Evolutionary conservation across 1,284 basidiomycete species (phyloP), one percentile per base, ranked within the genome.

Genomic region (Cryptococcus sp.): DNA sequence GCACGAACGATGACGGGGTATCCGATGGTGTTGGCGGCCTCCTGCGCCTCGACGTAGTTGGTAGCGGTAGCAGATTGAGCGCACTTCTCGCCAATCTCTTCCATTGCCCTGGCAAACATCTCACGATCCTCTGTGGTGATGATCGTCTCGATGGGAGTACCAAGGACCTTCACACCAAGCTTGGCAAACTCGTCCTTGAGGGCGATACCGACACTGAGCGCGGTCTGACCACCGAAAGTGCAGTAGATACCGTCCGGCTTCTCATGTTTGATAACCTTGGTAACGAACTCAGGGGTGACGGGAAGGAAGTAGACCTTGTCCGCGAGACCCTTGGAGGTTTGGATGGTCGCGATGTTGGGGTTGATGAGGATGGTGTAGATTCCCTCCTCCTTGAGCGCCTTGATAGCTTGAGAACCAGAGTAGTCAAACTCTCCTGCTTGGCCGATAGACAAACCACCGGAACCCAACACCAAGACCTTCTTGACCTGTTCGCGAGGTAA

Each of bases 361-460:
- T 99, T 99, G 74, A 99, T 88, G 74, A 99, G 88, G 77, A 98
- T 91, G 51, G 95, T 99, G 81, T 96, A 98, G 75, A 99, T 97
- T 31, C 95, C 95, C 78, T 98, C 95, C 78, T 94, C 92, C 81
- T 98, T 97, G 67, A 99, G 85, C 10, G 95, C 96, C 82, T 99
- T 99, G 85, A 99, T 96, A 15, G 95, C 95, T 80, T 99, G 95
- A 47, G 92, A 95, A 62, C 96, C 95, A 0, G 94, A 98, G 81
- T 99, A 99, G 80, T 99, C 95, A 80, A 99, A 99, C 80, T 99
- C 96, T 69, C 95, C 95, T 3, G 95, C 95, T 79, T 99, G 95
- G 56, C 95, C 96, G 67, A 99, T 99, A 22, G 92, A 96, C 25
- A 99, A 84, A 71, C 95, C 95, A 50, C 95, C 96, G n/a, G 93